Evolutionary conservation across 2,329 filamentous ascomycete genomes (phyloP).

Genomic region (Grosmannia penicillata): DNA sequence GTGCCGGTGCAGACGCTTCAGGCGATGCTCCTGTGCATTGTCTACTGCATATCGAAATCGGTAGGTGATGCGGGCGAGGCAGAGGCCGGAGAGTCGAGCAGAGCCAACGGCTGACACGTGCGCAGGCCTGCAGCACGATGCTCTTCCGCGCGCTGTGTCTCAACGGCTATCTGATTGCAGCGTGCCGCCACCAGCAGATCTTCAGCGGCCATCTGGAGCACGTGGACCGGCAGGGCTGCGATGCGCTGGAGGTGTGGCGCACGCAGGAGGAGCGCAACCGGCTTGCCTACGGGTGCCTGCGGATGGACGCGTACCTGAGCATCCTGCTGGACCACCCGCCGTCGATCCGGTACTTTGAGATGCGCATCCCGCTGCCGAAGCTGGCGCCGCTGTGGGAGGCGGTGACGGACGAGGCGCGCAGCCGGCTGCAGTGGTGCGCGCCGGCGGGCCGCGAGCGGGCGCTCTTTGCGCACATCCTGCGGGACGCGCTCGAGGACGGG

Average conservation of each 20-base stretch:
- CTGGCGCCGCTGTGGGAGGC: constrained; percentile 1
- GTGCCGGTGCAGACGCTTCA: constrained; percentile 2
- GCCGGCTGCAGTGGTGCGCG: constrained; percentile 2
- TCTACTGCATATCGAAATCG: constrained; percentile 2
- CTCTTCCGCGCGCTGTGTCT: constrained; percentile 1
- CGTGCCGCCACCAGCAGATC: constrained; percentile 2
- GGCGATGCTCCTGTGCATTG: constrained; percentile 3
- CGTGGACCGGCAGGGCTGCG: neutral
- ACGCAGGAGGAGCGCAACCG: constrained; percentile 1
- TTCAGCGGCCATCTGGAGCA: neutral
- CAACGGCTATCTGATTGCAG: neutral
- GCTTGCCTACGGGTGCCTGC: constrained; percentile 1
- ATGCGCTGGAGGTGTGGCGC: neutral
- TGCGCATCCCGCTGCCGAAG: constrained; percentile 3
- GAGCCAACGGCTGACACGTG: neutral
- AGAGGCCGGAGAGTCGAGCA: no score
- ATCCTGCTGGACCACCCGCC: constrained; percentile 4
- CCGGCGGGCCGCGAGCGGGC: constrained; percentile 2
- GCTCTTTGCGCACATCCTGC: constrained; percentile 3
- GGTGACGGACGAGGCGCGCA: constrained; percentile 1
- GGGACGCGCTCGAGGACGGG: constrained; percentile 1
- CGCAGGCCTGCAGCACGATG: neutral
- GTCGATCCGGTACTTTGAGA: constrained; percentile 3
- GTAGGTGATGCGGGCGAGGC: no score
- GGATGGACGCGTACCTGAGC: constrained; percentile 3